Base-by-base conservation (phyloP, 1,284 basidiomycete genomes). In the Polyporus tsugae region DNA sequence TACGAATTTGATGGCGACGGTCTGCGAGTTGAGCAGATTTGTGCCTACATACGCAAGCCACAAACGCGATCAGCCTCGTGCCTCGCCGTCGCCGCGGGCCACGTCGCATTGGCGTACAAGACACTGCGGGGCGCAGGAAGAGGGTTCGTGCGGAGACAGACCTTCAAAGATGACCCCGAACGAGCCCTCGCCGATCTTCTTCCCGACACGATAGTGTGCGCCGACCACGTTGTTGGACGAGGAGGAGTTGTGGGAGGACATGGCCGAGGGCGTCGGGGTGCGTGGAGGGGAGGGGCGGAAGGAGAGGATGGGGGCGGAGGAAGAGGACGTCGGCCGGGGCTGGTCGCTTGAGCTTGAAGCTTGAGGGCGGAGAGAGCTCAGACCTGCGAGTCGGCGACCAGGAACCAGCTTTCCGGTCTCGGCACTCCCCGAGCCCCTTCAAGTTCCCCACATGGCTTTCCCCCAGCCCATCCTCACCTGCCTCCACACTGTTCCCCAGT, bases 91-190 rank as follows among this genome's bases (percentile, higher is more conserved):
- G 4, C 60, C 39, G 19, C 4, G 22, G 17, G 38, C 60, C 65
- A 66, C 60, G 65, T 66, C 33, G 55, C 52, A 57, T 41, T 39
- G 68, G 52, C 52, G 52, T 33, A 55, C 35, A 62, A 49, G 57
- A 59, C 55, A 61, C 52, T 59, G 63, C 36, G 59, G 36, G 22
- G 63, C 49, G 60, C 41, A 64, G 55, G 58, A 29, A 55, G 64
- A 65, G 60, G 65, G 36, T 22, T 60, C 15, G 57, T 35, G 36
- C 36, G 38, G 35, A 36, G 64, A 64, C 83, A 64, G 68, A 93
- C 95, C 95, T 84, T 97, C 96, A 79, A 97, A 98, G 84, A 98
- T 97, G 85, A 98, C 95, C 78, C 96, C 96, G 80, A 98, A 98
- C 41, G 93, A 95, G 72, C 95, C 95, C 79, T 92, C 91, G 73